phyloP scores from a whole-genome alignment of 1,139 yeast species.

The Meyerozyma guilliermondii region DNA sequence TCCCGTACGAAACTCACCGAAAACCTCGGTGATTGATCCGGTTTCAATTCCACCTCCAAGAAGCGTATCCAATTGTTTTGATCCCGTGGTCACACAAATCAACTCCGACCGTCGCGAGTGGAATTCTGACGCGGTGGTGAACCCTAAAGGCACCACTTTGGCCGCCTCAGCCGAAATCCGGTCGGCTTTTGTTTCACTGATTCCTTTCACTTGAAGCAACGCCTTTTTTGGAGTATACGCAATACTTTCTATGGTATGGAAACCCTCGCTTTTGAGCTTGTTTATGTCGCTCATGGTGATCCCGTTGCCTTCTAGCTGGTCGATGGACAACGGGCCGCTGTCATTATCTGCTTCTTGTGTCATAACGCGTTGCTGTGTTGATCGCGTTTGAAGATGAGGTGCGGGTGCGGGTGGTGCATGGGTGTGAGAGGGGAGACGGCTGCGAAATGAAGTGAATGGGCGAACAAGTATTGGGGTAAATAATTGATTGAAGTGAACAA shows the following conservation, averaged over 20 bases:
- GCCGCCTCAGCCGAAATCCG: constrained; percentile 77
- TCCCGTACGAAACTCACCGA: constrained; percentile 98
- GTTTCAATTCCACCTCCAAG: constrained; percentile 98
- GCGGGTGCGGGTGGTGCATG: too few relatives aligned
- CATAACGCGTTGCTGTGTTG: constrained; percentile 1
- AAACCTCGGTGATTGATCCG: constrained; percentile 92
- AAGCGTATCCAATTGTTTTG: constrained; percentile 87
- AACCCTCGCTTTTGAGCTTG: constrained; percentile 78
- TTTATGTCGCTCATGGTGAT: constrained; percentile 74
- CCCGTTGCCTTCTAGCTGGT: constrained; percentile 72
- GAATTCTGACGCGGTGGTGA: constrained; percentile 94
- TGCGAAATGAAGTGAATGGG: too few relatives aligned
- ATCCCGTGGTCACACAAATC: constrained; percentile 91
- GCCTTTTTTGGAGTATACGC: constrained; percentile 86
- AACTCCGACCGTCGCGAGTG: constrained; percentile 86
- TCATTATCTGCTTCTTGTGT: constrained; percentile 32
- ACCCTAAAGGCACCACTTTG: constrained; percentile 89
- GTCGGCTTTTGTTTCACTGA: constrained; percentile 94
- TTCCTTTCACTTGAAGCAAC: constrained; percentile 77
- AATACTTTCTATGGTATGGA: constrained; percentile 83
- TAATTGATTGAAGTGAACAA: too few relatives aligned
- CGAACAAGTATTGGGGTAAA: too few relatives aligned
- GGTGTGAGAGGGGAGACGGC: too few relatives aligned
- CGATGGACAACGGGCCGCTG: constrained; percentile 42
- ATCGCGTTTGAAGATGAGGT: too few relatives aligned